These are phyloP conservation scores for Globisporangium spiculum DNA, from an alignment of 352 stramenopile genomes.

Conservation along the genomic window DNA sequence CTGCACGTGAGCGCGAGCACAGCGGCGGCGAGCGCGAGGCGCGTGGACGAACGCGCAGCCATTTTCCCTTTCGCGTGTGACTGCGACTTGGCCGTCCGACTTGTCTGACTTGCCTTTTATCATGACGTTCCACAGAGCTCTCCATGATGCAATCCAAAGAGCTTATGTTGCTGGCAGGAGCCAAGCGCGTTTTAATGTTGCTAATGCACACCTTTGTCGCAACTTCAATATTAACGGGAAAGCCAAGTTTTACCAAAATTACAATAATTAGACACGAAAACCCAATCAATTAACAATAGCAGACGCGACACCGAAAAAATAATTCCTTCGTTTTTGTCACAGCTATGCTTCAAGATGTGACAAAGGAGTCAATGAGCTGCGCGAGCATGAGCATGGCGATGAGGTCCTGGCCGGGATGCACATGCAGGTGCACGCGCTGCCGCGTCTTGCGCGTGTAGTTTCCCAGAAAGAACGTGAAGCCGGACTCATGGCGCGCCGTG, in stretches of 20 bases:
- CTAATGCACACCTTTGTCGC: background rate
- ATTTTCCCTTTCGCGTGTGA: background rate
- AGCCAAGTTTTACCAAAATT: background rate
- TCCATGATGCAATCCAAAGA: background rate
- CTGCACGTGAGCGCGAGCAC: slow-evolving; percentile 19
- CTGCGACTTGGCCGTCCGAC: background rate
- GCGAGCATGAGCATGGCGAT: slow-evolving; percentile 27
- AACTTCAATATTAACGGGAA: background rate
- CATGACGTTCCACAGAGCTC: slow-evolving; percentile 3
- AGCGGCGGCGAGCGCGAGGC: slow-evolving; percentile 11
- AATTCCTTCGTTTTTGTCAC: background rate
- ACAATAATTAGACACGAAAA: background rate
- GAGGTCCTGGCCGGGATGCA: slow-evolving; percentile 27
- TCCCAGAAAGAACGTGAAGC: slow-evolving; percentile 29
- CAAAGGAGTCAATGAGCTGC: slow-evolving; percentile 21
- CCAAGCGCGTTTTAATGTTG: background rate
- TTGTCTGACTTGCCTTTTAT: background rate
- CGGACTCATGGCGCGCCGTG: slow-evolving; percentile 18
- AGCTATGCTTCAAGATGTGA: slow-evolving; percentile 7
- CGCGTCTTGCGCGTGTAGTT: slow-evolving; percentile 21
- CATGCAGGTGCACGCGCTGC: slow-evolving; percentile 15
- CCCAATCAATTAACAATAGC: background rate
- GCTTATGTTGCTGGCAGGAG: background rate
- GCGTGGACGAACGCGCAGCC: slow-evolving; percentile 6
- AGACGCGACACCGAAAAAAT: background rate